Base-by-base conservation (phyloP, 768 basidiomycete genomes). In the Rhodotorula diobovata region DNA sequence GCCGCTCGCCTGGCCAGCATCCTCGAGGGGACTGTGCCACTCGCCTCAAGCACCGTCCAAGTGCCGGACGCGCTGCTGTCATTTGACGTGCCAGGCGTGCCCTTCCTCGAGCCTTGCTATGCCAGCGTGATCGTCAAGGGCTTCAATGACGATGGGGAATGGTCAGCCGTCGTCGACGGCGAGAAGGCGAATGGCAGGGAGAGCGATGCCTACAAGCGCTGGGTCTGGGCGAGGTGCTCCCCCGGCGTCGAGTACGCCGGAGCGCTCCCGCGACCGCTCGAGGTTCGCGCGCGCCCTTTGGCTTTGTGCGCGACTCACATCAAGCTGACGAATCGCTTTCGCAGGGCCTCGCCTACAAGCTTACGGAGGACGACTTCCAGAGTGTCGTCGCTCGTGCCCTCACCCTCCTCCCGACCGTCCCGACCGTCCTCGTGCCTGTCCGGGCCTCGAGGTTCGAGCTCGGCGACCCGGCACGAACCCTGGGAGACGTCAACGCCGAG, bases 1-100 rank as follows among this genome's bases (percentile, higher is more conserved):
- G 72, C 72, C 2, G 12, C 55, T 2, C 64, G 48, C 23, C 67
- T 68, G 28, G 32, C 37, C 2, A 10, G 14, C 4, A 34, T 66
- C 41, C 45, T 70, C 4, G 30, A 30, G 1, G 32, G 18, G 0
- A 23, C 46, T 0, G 11, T 37, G 2, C 72, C 72, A 2, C 18
- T 69, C 28, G 46, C 61, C 11, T 50, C 56, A 2, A 35, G 34
- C 23, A 63, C 72, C 28, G 72, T 70, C 43, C 20, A 20, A 23
- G 39, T 67, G 2, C 64, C 37, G 6, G 35, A 14, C 41, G 64
- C 72, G 0, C 70, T 48, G 32, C 72, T 73, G 56, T 23, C 65
- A 11, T 73, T 66, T 50, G 63, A 68, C 67, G 20, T 73, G 21
- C 39, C 55, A n/a, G 72, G 72, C 11, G 35, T 70, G 2, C 72